Evolutionary conservation across 306 rosid species (phyloP), one percentile per base, ranked within the genome.

Genomic region (Vigna unguiculata): DNA sequence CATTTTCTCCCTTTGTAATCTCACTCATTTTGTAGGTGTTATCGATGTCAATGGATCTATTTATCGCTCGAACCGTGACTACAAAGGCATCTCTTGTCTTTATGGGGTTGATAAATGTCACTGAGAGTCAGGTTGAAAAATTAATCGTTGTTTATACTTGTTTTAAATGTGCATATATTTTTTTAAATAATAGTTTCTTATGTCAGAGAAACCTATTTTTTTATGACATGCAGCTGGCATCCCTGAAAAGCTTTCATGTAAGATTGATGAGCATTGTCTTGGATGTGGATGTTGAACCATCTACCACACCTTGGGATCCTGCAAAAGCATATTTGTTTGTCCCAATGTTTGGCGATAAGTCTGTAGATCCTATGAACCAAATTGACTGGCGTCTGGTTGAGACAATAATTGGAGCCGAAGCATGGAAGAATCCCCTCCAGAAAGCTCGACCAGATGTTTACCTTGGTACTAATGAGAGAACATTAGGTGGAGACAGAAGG

Each of bases 21-120:
- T 5, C 9, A n/a, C 83, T 71, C 38, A 19, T 67, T 75, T 49
- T 83, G 66, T 76, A 95, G 99, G 99, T 95, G 86, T 92, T 95
- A 95, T 95, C 99, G 99, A 95, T 95, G 99, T 85, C 97, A 68
- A 92, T 95, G 99, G 97, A 95, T 90, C 97, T 95, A 87, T 95
- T 92, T 95, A 90, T 92, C 82, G 97, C 97, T 71, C 96, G 97
- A 85, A 92, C 97, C 73, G 92, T 95, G 92, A 95, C 97, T 81
- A 90, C 93, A 82, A 91, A 89, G 92, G 92, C 97, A 78, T 92
- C 99, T 82, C 92, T 95, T 87, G 90, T 87, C 91, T 95, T 87
- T 86, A 89, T 83, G 86, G 97, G 95, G 73, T 83, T 85, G 25
- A 88, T 88, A 71, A 86, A 71, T 83, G 88, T 95, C 70, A 84